Evolutionary conservation across 2,329 filamentous ascomycete genomes (phyloP).

Genomic region (Arachnopeziza araneosa): DNA sequence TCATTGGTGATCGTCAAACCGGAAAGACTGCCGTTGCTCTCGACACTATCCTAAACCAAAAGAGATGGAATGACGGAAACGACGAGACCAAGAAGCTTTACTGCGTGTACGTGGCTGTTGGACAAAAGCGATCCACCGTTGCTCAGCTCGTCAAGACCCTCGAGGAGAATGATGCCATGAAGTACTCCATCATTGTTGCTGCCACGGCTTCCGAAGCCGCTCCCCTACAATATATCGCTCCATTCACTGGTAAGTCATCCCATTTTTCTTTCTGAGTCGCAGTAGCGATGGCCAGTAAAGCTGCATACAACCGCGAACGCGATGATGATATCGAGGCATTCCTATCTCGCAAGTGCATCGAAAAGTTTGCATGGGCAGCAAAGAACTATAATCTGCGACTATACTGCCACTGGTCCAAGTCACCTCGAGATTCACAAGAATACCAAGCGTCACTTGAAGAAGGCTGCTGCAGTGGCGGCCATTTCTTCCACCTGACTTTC

Average conservation of each 20-base stretch:
- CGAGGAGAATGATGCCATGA: conserved; percentile 99
- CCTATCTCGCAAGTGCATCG: too few species aligned
- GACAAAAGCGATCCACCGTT: conserved; percentile 99
- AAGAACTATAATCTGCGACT: not conserved
- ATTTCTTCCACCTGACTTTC: conserved; percentile 4
- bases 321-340: too few species aligned
- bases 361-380: too few species aligned
- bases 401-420: not conserved
- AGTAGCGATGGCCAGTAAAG: too few species aligned
- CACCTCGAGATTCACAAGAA: conserved; percentile 1
- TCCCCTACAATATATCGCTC: conserved; percentile 84
- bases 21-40: conserved; percentile 99
- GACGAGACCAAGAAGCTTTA: conserved; percentile 99
- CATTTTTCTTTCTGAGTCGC: too few species aligned
- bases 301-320: too few species aligned
- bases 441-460: conserved; percentile 1
- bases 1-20: conserved; percentile 99
- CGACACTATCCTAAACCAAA: conserved; percentile 98
- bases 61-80: conserved; percentile 83
- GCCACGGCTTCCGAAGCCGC: conserved; percentile 97
- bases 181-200: conserved; percentile 90
- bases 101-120: conserved; percentile 98
- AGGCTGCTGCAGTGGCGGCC: conserved; percentile 1
- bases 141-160: conserved; percentile 99
- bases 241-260: conserved; percentile 65